Evolutionary conservation across 2,329 filamentous ascomycete species (phyloP), one percentile per base, ranked within the genome.

Genomic region (Sporothrix pseudoabietina): DNA sequence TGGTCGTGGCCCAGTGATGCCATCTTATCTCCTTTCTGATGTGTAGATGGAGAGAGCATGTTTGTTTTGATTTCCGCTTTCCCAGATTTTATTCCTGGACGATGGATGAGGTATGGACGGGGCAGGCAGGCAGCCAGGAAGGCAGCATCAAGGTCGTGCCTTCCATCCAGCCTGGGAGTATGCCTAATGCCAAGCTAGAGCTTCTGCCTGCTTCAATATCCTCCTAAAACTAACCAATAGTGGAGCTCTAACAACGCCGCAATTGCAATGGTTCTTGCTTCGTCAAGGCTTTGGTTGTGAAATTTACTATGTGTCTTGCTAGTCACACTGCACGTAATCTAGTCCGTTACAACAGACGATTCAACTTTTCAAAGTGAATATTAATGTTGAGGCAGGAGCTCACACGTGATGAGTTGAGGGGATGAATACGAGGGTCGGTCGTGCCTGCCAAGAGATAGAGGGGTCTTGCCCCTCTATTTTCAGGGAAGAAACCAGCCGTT

Each of bases 391-490:
- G 26, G 55, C 55, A 59, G 26, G 55, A 35, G 26, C 55, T 32
- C 55, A 39, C 59, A 63, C 59, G 59, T 44, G 61, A 44, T 16
- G 16, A 4, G 35, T 49, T 49, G 14, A 30, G 7, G 19, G 52
- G 35, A 35, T 35, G 35, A 35, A 35, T 26, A 4, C 8, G 14
- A 30, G 54, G 22, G n/a, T 14, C 5, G 41, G 8, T 47, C 41
- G 41, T 68, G 63, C 41, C 63, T 69, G 66, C 66, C 65, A 52
- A 54, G 30, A 26, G 30, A 39, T n/a, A 30, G 61, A 47, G 61
- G 61, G 39, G 22, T 14, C 59, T 14, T 26, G n/a, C 59, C 59
- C 19, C 59, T 65, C 59, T 12, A n/a, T 65, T 10, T n/a, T 41
- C 7, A 14, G 14, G 63, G 26, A n/a, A 22, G 59, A 26, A 16